Percentiles rank a stretch among this genome's conserved stretches.
Conservation (phyloP, 768 basidiomycete genomes). For the Amanita exitialis region DNA sequence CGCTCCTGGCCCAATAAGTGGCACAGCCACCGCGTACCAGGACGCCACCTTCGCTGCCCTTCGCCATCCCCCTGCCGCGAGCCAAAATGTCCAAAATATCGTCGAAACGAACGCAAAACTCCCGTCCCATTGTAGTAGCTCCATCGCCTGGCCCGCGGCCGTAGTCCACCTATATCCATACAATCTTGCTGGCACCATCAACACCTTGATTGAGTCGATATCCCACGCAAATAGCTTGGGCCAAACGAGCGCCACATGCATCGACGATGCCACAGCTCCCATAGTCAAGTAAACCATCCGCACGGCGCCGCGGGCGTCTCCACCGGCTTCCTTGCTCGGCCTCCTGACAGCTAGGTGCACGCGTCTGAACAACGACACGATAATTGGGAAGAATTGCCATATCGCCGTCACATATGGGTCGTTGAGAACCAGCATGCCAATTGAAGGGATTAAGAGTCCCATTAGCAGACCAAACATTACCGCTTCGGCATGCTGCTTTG, state of each 20-base stretch:
- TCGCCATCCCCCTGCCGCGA: slow-evolving; percentile 19
- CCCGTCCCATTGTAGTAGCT: slow-evolving; percentile 45
- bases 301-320: background rate
- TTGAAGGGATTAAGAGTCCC: slow-evolving; percentile 36
- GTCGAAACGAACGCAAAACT: slow-evolving; percentile 27
- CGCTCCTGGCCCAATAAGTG: slow-evolving; percentile 40
- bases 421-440: slow-evolving; percentile 30
- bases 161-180: slow-evolving; percentile 7
- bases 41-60: background rate
- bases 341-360: slow-evolving; percentile 30
- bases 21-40: slow-evolving; percentile 34
- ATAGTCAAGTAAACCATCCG: slow-evolving; percentile 22
- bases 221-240: slow-evolving; percentile 18
- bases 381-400: slow-evolving; percentile 47
- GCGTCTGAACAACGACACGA: slow-evolving; percentile 28
- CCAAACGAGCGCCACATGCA: slow-evolving; percentile 31
- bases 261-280: slow-evolving; percentile 32
- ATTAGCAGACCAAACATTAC: slow-evolving; percentile 36
- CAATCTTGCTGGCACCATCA: slow-evolving; percentile 26
- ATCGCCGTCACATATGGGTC: slow-evolving; percentile 35
- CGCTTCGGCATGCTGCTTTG: slow-evolving; percentile 39
- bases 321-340: slow-evolving; percentile 19
- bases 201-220: slow-evolving; percentile 17
- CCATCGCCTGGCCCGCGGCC: slow-evolving; percentile 19
- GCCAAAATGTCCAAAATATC: slow-evolving; percentile 40